phyloP scores from a whole-genome alignment of 1,284 basidiomycete species.

The Marasmius sp. region DNA sequence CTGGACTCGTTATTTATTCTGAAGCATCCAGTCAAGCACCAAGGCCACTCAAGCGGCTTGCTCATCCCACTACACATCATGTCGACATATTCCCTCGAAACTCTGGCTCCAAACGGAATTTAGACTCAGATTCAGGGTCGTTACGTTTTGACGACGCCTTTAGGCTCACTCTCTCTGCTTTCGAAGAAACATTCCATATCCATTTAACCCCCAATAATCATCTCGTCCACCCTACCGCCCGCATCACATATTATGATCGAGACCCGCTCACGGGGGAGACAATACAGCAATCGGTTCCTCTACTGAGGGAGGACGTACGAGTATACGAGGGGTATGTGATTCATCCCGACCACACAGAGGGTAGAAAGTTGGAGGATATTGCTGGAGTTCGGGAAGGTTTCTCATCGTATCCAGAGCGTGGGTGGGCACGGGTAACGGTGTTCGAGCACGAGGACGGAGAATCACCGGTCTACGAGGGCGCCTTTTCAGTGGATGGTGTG shows the following conservation, averaged over 20 bases:
- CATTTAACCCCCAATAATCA: slow-evolving; percentile 76
- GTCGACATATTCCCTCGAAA: slow-evolving; percentile 67
- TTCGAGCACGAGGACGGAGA: slow-evolving; percentile 62
- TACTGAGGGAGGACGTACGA: slow-evolving; percentile 54
- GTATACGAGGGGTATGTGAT: slow-evolving; percentile 75
- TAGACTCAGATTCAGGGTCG: slow-evolving; percentile 7
- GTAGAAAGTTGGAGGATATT: slow-evolving; percentile 60
- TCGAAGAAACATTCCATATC: slow-evolving; percentile 63
- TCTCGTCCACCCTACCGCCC: slow-evolving; percentile 75
- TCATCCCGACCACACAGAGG: slow-evolving; percentile 43
- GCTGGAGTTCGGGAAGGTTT: slow-evolving; percentile 42
- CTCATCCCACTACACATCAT: slow-evolving; percentile 56
- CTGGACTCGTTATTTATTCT: background rate
- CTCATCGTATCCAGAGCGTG: slow-evolving; percentile 49
- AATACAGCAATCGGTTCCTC: slow-evolving; percentile 45
- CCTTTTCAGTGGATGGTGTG: slow-evolving; percentile 70
- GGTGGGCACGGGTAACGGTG: slow-evolving; percentile 73
- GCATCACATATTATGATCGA: slow-evolving; percentile 59
- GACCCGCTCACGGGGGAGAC: slow-evolving; percentile 17
- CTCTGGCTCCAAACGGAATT: slow-evolving; percentile 5
- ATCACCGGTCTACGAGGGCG: slow-evolving; percentile 72
- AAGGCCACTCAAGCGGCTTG: slow-evolving; percentile 55
- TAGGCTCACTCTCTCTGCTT: slow-evolving; percentile 62
- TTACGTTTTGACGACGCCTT: slow-evolving; percentile 65
- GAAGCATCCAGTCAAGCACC: slow-evolving; percentile 53